A percentile compares a stretch with the other conserved stretches of the same genome.
Conservation (phyloP, 345 rosid species). For the Acer campestre region DNA sequence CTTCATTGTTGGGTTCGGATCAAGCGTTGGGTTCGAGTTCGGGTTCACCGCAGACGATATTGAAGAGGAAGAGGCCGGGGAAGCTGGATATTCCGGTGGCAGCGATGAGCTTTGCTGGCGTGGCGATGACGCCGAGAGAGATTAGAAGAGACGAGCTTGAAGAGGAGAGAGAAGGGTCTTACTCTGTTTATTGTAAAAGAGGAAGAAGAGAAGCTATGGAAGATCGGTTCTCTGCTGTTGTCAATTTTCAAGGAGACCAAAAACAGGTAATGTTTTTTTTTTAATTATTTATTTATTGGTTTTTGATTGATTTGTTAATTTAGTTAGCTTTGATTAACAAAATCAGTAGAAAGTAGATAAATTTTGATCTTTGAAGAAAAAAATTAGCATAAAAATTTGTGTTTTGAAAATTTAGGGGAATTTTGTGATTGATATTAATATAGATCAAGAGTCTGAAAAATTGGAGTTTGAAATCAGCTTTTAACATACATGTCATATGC, state of each 20-base stretch:
- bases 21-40: constrained; percentile 5
- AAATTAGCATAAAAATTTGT: background rate
- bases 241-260: constrained; percentile 55
- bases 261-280: constrained; percentile 52
- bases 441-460: background rate
- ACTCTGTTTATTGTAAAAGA: constrained; percentile 80
- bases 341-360: background rate
- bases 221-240: constrained; percentile 78
- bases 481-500: background rate
- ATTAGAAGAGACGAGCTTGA: constrained; percentile 46
- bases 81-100: constrained; percentile 65
- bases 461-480: constrained; percentile 4
- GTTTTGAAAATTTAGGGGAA: background rate
- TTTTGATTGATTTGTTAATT: background rate
- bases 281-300: too few relatives aligned
- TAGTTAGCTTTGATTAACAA: background rate
- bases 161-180: constrained; percentile 54
- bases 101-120: constrained; percentile 35
- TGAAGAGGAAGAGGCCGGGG: constrained; percentile 84
- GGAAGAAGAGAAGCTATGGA: constrained; percentile 93
- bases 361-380: background rate
- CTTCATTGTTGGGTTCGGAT: constrained; percentile 29
- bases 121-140: constrained; percentile 36
- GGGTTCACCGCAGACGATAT: constrained; percentile 32
- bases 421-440: too few relatives aligned